Base-by-base conservation (phyloP, 2,329 filamentous ascomycete genomes). In the Dryadomyces quercus-mongolicae region DNA sequence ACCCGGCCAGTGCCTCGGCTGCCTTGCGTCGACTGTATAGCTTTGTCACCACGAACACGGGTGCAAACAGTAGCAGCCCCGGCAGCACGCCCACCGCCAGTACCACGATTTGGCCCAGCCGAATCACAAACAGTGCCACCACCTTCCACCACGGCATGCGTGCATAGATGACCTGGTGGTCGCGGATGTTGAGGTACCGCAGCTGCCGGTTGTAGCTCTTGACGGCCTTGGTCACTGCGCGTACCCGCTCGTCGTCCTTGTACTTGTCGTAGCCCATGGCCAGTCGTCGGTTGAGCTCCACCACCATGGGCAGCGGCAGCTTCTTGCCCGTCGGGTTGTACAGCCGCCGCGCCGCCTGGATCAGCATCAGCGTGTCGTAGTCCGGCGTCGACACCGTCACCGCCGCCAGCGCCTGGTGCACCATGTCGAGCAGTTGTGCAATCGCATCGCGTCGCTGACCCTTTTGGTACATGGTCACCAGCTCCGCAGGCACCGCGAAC, bases 281-380 rank as follows among this genome's bases (percentile, higher is more conserved):
- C 6, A 98, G 78, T 40, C 92, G 84, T 52, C 92, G 81, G 70
- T 97, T 97, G 52, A 98, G 80, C 71, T 98, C 93, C 36, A 97
- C 88, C 10, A 97, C 88, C 65, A 92, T 86, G 1, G 92, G 89
- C 21, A 97, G 77, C 7, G 92, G 92, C 42, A 97, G 77, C 68
- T 95, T 95, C 72, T 92, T 95, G 62, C 90, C 89, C 51, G 89
- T 93, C 12, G 90, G 88, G 64, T 95, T 96, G 71, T 98, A 98
- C 31, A 98, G 76, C 51, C 93, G 82, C 58, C 93, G 82, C 7
- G 91, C 92, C 42, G 92, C 91, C 77, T 97, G 93, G 56, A 97
- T 95, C 61, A 94, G 78, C 91, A 95, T 95, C 21, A 97, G 76
- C 3, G 92, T 97, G 63, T 97, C 92, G 69, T 95, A 96, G 68